These are phyloP conservation scores for Cutaneotrichosporon cavernicola DNA, from an alignment of 1,284 basidiomycete species.

Conservation along the genomic window DNA sequence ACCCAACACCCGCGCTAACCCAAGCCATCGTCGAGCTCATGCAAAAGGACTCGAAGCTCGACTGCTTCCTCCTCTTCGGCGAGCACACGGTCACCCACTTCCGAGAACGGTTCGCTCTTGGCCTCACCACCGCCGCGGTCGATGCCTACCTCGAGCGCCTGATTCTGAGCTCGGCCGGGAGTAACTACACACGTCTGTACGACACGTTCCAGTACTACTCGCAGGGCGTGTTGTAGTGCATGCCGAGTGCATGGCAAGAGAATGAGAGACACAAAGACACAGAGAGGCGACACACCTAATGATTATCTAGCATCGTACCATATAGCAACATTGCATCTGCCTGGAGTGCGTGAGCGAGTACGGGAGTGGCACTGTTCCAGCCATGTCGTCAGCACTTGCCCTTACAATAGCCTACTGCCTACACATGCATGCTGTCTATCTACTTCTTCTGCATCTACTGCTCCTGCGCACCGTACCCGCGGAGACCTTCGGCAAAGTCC, in stretches of 20 bases:
- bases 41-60: conserved; percentile 92
- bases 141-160: conserved; percentile 85
- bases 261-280: background rate
- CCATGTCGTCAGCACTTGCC: background rate
- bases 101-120: conserved; percentile 90
- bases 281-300: background rate
- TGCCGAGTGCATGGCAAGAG: background rate
- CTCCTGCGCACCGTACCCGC: conserved; percentile 68
- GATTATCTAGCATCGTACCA: background rate
- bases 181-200: conserved; percentile 86
- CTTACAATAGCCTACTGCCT: background rate
- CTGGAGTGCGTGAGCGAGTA: conserved; percentile 4
- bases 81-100: conserved; percentile 85
- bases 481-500: conserved; percentile 78
- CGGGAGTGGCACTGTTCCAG: too few species aligned
- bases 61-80: conserved; percentile 87
- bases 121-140: conserved; percentile 79
- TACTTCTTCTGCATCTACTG: conserved; percentile 54
- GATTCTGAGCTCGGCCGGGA: conserved; percentile 83
- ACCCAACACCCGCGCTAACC: background rate
- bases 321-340: conserved; percentile 14
- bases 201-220: conserved; percentile 64
- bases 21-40: conserved; percentile 83
- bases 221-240: conserved; percentile 14
- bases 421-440: background rate